Evolutionary conservation across 1,139 yeast genomes (phyloP), one percentile per base, ranked within the genome.

Genomic region (Blastobotrys ciferrii): DNA sequence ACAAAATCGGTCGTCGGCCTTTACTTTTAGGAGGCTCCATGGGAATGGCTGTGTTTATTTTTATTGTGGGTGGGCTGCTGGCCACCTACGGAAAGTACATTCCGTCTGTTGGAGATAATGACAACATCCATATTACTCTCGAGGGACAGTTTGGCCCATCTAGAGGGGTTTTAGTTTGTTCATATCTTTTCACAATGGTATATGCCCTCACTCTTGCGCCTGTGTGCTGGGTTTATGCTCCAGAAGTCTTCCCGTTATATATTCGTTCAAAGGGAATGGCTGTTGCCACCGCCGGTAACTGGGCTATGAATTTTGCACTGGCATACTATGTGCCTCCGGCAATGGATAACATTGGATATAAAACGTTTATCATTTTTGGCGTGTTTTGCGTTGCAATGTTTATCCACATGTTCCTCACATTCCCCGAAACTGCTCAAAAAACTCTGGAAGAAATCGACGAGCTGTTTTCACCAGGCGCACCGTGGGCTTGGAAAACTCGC

Each of bases 201-300:
- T 79, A 77, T 57, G 81, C 83, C 30, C 64, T 72, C 33, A 70
- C 88, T 20, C 84, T 89, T 91, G 92, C 91, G 62, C 91, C 89
- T 32, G 73, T 80, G 50, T 78, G 80, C 42, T 84, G 91, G 91
- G 88, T 86, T 43, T 73, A 82, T 52, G 75, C 82, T 53, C 84
- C 87, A 46, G 94, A 85, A 66, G 74, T 83, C 51, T 84, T 76
- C 71, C 83, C 88, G 48, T 75, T 85, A 57, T 75, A 82, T 51
- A 77, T 82, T 45, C 76, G 94, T 69, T 87, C 84, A 60, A 82
- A 81, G 68, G 85, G 88, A 3, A 82, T 84, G 58, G 81, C 91
- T 14, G 65, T 84, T 47, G 79, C 87, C 45, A 80, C 85, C 17
- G 84, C 91, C 13, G 76, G 87, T 35, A 85, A 85, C 70, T 85